Conservation (phyloP, 1,139 yeast species). For the Nakaseomyces delphensis region DNA sequence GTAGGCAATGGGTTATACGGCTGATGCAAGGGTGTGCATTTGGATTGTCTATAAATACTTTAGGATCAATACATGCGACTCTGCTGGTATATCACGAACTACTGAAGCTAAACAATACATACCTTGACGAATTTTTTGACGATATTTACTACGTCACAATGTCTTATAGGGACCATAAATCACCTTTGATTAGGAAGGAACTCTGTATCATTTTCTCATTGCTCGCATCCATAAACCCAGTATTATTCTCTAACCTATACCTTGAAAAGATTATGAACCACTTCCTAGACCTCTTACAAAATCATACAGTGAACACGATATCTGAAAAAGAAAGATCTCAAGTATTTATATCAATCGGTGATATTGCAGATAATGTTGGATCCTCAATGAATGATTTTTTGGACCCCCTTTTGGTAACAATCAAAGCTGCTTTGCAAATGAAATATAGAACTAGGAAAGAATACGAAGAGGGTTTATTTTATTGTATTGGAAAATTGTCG, state of each 20-base stretch:
- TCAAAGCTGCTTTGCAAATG: constrained; percentile 70
- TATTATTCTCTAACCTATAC: constrained; percentile 68
- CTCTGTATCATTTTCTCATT: constrained; percentile 75
- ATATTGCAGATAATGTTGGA: constrained; percentile 74
- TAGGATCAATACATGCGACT: constrained; percentile 79
- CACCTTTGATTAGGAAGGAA: constrained; percentile 69
- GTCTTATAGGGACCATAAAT: constrained; percentile 68
- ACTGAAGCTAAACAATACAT: constrained; percentile 53
- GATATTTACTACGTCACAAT: constrained; percentile 76
- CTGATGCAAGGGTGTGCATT: constrained; percentile 55
- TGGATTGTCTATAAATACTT: constrained; percentile 41
- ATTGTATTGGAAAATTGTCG: constrained; percentile 80
- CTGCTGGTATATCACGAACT: constrained; percentile 75
- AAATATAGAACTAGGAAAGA: constrained; percentile 62
- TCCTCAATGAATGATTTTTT: constrained; percentile 82
- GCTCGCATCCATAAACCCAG: constrained; percentile 70
- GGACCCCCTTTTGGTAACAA: constrained; percentile 76
- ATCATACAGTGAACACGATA: constrained; percentile 38
- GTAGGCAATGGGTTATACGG: constrained; percentile 65
- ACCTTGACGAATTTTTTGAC: constrained; percentile 63
- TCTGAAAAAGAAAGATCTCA: constrained; percentile 52
- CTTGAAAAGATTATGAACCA: constrained; percentile 73
- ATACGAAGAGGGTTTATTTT: constrained; percentile 80
- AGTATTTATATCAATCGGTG: constrained; percentile 76
- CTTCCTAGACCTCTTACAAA: constrained; percentile 69